phyloP scores from a whole-genome alignment of 1,284 basidiomycete genomes.

The Sanghuangporus weigelae region DNA sequence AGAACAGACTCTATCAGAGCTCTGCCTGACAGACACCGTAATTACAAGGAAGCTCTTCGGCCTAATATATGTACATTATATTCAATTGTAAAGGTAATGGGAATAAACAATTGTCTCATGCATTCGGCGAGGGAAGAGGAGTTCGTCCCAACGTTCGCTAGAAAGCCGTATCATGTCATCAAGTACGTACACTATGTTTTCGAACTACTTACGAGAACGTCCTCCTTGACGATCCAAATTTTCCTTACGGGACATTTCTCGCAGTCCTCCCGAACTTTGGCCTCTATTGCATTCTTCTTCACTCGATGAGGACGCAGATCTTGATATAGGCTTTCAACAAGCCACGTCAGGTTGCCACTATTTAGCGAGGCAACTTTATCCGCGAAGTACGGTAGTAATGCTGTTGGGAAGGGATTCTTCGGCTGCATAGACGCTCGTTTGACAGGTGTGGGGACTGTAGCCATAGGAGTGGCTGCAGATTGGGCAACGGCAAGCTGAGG shows the following conservation, averaged over 20 bases:
- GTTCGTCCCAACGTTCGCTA: not conserved
- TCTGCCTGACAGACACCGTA: not conserved
- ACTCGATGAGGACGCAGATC: conserved; percentile 61
- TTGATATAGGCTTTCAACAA: conserved; percentile 68
- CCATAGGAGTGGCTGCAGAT: conserved; percentile 12
- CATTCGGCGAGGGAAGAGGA: not conserved
- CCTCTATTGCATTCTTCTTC: conserved; percentile 78
- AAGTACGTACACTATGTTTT: not conserved
- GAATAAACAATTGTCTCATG: not conserved
- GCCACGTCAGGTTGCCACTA: conserved; percentile 54
- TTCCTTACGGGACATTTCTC: conserved; percentile 67
- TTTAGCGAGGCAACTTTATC: conserved; percentile 50
- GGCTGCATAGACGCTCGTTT: conserved; percentile 31
- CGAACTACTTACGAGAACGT: conserved; percentile 27
- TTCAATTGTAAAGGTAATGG: not conserved
- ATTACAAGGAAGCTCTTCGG: not conserved
- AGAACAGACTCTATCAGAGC: not conserved
- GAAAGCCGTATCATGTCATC: not conserved
- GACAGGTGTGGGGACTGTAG: conserved; percentile 3
- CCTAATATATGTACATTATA: not conserved
- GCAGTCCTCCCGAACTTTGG: conserved; percentile 67
- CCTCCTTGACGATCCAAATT: conserved; percentile 60
- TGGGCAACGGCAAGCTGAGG: not conserved
- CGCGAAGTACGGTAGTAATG: conserved; percentile 52
- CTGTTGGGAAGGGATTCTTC: conserved; percentile 64